Base-by-base conservation (phyloP, 208 protist species). In the Leishmania mexicana region DNA sequence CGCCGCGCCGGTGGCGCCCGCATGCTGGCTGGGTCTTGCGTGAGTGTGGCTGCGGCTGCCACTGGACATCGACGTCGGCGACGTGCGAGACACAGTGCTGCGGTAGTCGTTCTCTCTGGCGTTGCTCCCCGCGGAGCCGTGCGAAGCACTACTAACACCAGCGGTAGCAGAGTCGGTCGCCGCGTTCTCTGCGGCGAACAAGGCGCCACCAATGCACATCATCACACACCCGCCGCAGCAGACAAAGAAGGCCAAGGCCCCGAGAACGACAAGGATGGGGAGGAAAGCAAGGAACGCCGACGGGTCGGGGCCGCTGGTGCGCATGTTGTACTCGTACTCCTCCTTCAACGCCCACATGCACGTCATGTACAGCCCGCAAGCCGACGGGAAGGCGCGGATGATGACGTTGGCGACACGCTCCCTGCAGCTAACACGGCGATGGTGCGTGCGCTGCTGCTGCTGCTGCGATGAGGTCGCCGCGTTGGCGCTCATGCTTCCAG, bases 261-360 rank as follows among this genome's bases (percentile, higher is more conserved):
- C 81, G 3, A 92, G 75, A 19, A 85, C 35, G 10, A 87, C 35
- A 49, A 91, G 75, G n/a, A 93, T 65, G 6, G 91, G 91, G 42
- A 95, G 70, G 58, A 89, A 82, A 15, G 83, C 80, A 2, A 88
- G 60, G 72, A 88, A 80, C 24, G 85, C 85, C 15, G 87, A 89
- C 3, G 91, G 89, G 76, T 92, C 78, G 13, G 83, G 68, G 24
- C 85, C 85, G 40, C 31, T 15, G 35, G 10, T 65, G 31, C 54
- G 51, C 11, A 49, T 54, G 64, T 95, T 93, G 71, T 86, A 85
- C 76, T 92, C 88, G 40, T 82, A 79, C 54, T 93, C 83, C 65
- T 67, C 75, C 83, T 93, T 93, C 3, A 80, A 74, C 15, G 91
- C 88, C 83, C 87, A 88, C 88, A 96, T 89, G 72, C 85, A 88